phyloP scores from a whole-genome alignment of 176 grass and related monocot species.

The Triticum turgidum region DNA sequence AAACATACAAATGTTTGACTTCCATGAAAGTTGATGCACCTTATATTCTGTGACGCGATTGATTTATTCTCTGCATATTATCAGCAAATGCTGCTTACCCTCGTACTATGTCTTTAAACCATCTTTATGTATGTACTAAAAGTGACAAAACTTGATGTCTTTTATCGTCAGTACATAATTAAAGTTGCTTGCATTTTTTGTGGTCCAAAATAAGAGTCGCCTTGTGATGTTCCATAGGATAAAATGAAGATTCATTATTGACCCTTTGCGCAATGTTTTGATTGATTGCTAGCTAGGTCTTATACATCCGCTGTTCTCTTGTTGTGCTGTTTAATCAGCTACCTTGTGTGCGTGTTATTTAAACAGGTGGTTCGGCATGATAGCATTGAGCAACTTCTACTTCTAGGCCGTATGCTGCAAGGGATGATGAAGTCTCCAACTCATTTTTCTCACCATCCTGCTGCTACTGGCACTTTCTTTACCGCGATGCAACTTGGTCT shows the following conservation, averaged over 20 bases:
- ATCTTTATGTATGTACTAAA: not conserved
- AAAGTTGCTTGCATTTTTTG: constrained; percentile 9
- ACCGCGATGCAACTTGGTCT: constrained; percentile 91
- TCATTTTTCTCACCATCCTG: constrained; percentile 95
- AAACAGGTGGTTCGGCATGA: constrained; percentile 90
- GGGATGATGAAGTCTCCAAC: constrained; percentile 92
- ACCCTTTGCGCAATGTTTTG: not conserved
- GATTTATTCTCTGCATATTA: not conserved
- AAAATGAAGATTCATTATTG: constrained; percentile 16
- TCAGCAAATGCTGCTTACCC: not conserved
- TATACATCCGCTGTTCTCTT: not conserved
- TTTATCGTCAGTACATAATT: not conserved
- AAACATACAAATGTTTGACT: too few species aligned
- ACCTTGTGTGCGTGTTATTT: constrained; percentile 15
- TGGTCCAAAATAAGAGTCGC: not conserved
- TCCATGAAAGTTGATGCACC: too few species aligned
- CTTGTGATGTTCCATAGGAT: not conserved
- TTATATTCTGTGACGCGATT: not conserved
- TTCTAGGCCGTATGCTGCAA: constrained; percentile 91
- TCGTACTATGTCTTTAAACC: not conserved
- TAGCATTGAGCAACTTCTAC: constrained; percentile 95
- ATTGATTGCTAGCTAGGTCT: not conserved
- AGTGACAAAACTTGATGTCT: not conserved
- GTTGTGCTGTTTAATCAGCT: not conserved
- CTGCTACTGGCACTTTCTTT: constrained; percentile 91